These are phyloP conservation scores for Cladosporium sp. DNA, from an alignment of 2,329 filamentous ascomycete species.

Conservation along the genomic window DNA sequence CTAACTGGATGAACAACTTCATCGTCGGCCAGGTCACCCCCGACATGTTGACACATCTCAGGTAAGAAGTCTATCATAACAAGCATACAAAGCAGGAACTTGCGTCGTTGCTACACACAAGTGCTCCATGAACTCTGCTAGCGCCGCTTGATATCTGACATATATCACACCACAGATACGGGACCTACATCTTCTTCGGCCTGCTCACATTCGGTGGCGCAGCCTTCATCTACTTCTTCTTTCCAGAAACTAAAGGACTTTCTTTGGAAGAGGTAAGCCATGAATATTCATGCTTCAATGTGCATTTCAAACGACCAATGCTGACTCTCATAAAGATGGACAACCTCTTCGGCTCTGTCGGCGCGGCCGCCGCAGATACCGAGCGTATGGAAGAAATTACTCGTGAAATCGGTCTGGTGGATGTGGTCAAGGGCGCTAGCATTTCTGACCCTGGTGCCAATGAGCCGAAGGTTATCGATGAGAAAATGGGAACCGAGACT, in stretches of 20 bases:
- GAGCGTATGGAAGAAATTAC: constrained; percentile 73
- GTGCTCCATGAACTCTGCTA: no score
- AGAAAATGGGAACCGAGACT: constrained; percentile 17
- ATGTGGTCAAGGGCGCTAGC: constrained; percentile 23
- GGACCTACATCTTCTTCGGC: constrained; percentile 70
- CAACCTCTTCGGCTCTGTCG: constrained; percentile 42
- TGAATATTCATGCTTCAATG: no score
- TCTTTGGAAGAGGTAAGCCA: constrained; percentile 21
- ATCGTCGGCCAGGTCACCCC: constrained; percentile 68
- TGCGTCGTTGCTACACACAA: not conserved
- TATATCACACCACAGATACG: constrained; percentile 42
- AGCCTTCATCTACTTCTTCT: constrained; percentile 49
- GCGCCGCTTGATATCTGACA: no score
- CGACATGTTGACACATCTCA: constrained; percentile 50
- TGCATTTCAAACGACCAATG: no score
- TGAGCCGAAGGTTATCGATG: constrained; percentile 11
- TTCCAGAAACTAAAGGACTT: constrained; percentile 52
- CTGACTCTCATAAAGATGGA: constrained; percentile 38
- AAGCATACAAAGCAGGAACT: constrained; percentile 47
- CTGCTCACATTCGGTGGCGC: constrained; percentile 60
- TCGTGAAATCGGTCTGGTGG: constrained; percentile 60
- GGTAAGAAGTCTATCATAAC: constrained; percentile 15
- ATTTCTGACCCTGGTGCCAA: constrained; percentile 8
- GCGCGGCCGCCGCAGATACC: constrained; percentile 62
- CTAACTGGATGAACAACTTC: constrained; percentile 46